Evolutionary conservation across 1,284 basidiomycete species (phyloP), one percentile per base, ranked within the genome.

Genomic region (Cryptococcus sp.): DNA sequence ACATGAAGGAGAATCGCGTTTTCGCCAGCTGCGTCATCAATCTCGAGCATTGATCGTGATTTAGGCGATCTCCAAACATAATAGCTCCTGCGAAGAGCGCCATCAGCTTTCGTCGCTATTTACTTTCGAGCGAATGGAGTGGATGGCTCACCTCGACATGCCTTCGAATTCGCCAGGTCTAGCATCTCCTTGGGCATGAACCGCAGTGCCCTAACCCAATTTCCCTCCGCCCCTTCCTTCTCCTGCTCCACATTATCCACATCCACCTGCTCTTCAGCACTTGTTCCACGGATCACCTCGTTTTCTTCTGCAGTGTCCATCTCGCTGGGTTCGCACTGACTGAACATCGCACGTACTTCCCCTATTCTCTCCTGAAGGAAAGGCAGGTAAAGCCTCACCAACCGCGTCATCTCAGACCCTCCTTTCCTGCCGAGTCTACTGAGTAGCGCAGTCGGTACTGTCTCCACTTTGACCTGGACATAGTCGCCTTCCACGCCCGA

Each of bases 61-160:
- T 84, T 50, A 98, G 82, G 0, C 81, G 61, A 73, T 97, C 94
- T 67, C 93, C 93, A 82, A 98, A 98, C 94, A 98, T 97, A 76
- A 96, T 90, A 0, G 93, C 91, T 50, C 91, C 91, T 93, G 72
- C 10, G 40, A 15, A 31, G 6, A 54, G 56, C 23, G 16, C 22
- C 48, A 50, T 35, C n/a, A 13, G 17, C 1, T 16, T 16, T 41
- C 10, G n/a, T n/a, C n/a, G n/a, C n/a, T n/a, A n/a, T 10, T 47
- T 16, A 10, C 6, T 5, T 4, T 15, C 10, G 16, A 15, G 35
- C 56, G 35, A 49, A 19, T 51, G 53, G 22, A 16, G 13, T 40
- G 17, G 31, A 53, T 20, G 25, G 73, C 82, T 58, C 70, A 87
- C 93, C 91, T 80, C 93, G 83, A 71, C 93, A 97, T 15, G 93